A percentile compares a stretch with the other conserved stretches of the same genome.
Evolutionary conservation across 1,284 basidiomycete species (phyloP).

Genomic region (Ustilago trichophora): DNA sequence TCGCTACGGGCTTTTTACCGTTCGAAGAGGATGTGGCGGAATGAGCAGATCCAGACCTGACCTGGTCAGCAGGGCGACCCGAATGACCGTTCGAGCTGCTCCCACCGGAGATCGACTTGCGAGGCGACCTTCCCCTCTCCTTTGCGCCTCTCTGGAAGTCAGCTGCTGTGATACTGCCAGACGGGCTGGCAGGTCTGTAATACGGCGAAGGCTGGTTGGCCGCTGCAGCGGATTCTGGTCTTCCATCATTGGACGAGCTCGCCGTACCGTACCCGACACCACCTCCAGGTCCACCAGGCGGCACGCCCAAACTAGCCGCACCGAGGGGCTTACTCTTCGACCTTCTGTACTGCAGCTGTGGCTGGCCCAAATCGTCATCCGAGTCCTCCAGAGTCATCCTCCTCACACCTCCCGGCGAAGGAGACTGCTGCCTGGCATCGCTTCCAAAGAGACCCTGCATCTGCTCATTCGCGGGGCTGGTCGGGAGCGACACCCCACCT

Average conservation of each 20-base stretch:
- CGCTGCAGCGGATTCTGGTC: conserved; percentile 35
- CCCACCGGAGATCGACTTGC: conserved; percentile 11
- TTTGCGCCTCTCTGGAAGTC: conserved; percentile 37
- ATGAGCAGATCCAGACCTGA: conserved; percentile 7
- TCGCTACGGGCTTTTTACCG: conserved; percentile 27
- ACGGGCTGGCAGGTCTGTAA: conserved; percentile 28
- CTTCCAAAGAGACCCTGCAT: conserved; percentile 4
- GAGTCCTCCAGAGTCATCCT: conserved; percentile 41
- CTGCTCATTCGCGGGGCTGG: conserved; percentile 15
- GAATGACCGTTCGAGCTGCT: conserved; percentile 2
- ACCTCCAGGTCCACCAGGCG: conserved; percentile 58
- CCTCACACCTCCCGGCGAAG: conserved; percentile 11
- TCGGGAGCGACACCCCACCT: conserved; percentile 49
- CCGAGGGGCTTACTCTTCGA: conserved; percentile 43
- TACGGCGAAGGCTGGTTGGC: conserved; percentile 11
- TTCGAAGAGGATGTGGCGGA: conserved; percentile 12
- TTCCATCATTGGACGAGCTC: conserved; percentile 51
- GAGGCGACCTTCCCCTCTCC: conserved; percentile 31
- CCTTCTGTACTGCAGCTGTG: conserved; percentile 34
- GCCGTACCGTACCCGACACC: conserved; percentile 57
- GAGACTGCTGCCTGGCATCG: conserved; percentile 7
- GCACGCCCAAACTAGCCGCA: conserved; percentile 46
- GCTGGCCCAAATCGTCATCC: conserved; percentile 24
- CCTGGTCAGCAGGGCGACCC: background rate
- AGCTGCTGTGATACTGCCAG: conserved; percentile 44